Percentiles rank a stretch among this genome's conserved stretches.
Evolutionary conservation across 2,329 filamentous ascomycete species (phyloP).

Genomic region (Aspergillus hiratsukae): DNA sequence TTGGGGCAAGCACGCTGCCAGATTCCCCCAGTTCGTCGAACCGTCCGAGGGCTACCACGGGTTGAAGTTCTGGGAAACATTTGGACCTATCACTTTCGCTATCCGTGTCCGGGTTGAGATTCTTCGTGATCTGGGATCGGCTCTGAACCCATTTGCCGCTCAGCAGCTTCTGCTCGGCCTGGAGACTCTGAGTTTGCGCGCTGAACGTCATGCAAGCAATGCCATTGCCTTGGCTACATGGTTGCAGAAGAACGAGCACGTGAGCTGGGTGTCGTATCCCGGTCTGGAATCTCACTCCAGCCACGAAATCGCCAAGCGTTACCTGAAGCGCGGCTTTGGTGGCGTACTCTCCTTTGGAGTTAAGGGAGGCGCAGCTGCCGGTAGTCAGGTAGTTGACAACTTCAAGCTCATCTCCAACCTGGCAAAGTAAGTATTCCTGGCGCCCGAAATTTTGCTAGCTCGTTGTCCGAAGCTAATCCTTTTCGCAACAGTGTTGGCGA

Average conservation of each 20-base stretch:
- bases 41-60: slow-evolving; percentile 84
- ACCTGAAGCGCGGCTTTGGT: slow-evolving; percentile 77
- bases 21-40: slow-evolving; percentile 91
- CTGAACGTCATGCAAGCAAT: slow-evolving; percentile 82
- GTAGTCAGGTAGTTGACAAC: slow-evolving; percentile 82
- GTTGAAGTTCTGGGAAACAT: slow-evolving; percentile 90
- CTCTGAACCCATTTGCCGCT: slow-evolving; percentile 83
- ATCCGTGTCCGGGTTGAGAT: slow-evolving; percentile 86
- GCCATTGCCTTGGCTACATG: slow-evolving; percentile 74
- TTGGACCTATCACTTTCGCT: slow-evolving; percentile 78
- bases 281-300: slow-evolving; percentile 77
- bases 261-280: slow-evolving; percentile 91
- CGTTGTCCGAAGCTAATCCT: slow-evolving; percentile 3
- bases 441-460: neutral
- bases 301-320: slow-evolving; percentile 79
- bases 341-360: slow-evolving; percentile 92
- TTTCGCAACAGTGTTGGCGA: slow-evolving; percentile 67
- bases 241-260: slow-evolving; percentile 76
- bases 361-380: slow-evolving; percentile 79
- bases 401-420: slow-evolving; percentile 95
- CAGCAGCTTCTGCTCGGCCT: slow-evolving; percentile 86
- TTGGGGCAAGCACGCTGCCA: slow-evolving; percentile 77
- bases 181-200: slow-evolving; percentile 83
- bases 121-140: slow-evolving; percentile 76
- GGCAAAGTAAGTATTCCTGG: slow-evolving; percentile 60